Conservation (phyloP, 2,329 filamentous ascomycete species). For the Curvularia hawaiiensis region DNA sequence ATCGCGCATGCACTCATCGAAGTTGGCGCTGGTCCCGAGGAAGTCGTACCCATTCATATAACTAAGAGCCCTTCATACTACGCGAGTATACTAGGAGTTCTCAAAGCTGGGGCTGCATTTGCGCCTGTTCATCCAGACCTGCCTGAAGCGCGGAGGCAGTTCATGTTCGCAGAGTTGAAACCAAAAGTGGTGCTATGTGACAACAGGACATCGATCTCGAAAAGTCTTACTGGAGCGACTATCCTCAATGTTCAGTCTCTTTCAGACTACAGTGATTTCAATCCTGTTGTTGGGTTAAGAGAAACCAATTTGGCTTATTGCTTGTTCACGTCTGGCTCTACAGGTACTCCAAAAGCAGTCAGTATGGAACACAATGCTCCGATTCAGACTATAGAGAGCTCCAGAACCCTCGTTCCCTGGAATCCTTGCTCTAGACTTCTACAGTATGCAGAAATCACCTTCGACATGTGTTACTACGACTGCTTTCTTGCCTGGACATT, state of each 20-base stretch:
- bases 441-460: slow-evolving; percentile 52
- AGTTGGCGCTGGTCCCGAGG: slow-evolving; percentile 31
- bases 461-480: slow-evolving; percentile 56
- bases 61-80: slow-evolving; percentile 44
- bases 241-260: slow-evolving; percentile 28
- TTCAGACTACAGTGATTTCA: slow-evolving; percentile 16
- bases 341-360: slow-evolving; percentile 52
- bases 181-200: slow-evolving; percentile 38
- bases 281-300: slow-evolving; percentile 34
- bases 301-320: slow-evolving; percentile 48
- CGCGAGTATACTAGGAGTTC: slow-evolving; percentile 45
- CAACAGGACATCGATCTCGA: neutral
- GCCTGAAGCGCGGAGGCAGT: slow-evolving; percentile 40
- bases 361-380: slow-evolving; percentile 50
- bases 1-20: slow-evolving; percentile 40
- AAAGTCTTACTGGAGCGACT: slow-evolving; percentile 1
- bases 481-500: slow-evolving; percentile 54
- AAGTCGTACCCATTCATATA: slow-evolving; percentile 46
- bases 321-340: slow-evolving; percentile 53
- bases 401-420: slow-evolving; percentile 49
- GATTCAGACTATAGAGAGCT: slow-evolving; percentile 50
- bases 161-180: slow-evolving; percentile 44
- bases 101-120: slow-evolving; percentile 49
- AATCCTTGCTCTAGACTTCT: slow-evolving; percentile 44
- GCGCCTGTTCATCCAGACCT: slow-evolving; percentile 45